A percentile compares a stretch with the other conserved stretches of the same genome.
Evolutionary conservation across 2,329 filamentous ascomycete species (phyloP).

Genomic region (Cercospora sp.): DNA sequence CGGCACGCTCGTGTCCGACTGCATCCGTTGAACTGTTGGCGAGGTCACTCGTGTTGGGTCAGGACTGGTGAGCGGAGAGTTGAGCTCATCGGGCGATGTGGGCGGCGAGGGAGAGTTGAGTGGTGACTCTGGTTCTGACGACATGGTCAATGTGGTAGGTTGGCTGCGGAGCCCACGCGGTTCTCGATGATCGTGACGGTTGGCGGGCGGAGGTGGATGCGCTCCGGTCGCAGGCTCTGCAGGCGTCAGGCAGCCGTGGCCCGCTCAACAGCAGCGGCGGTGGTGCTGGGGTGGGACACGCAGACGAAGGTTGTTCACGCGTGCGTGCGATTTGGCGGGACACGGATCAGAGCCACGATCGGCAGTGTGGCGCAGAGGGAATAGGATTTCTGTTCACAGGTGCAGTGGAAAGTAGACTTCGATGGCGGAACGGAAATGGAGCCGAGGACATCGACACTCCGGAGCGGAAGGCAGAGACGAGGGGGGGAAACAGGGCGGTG

Average conservation of each 20-base stretch:
- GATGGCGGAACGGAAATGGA: not conserved
- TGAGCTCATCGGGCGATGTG: constrained; percentile 28
- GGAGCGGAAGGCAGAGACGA: not conserved
- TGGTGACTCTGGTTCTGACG: constrained; percentile 19
- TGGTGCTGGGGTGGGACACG: not conserved
- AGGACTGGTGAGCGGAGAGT: constrained; percentile 23
- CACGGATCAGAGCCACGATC: not conserved
- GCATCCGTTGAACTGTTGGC: constrained; percentile 21
- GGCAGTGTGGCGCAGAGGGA: not conserved
- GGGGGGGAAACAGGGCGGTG: not conserved
- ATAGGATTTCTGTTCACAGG: not conserved
- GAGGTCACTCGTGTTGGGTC: constrained; percentile 16
- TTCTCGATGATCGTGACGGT: not conserved
- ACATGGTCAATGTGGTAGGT: constrained; percentile 18
- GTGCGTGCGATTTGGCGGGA: not conserved
- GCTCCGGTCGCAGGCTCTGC: not conserved
- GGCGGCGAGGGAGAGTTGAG: constrained; percentile 33
- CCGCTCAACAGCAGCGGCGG: not conserved
- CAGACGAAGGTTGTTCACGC: not conserved
- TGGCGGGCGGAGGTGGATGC: not conserved
- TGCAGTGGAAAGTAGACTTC: not conserved
- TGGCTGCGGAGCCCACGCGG: not conserved
- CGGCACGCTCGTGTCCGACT: constrained; percentile 26
- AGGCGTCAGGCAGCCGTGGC: not conserved
- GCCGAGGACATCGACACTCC: not conserved